These are phyloP conservation scores for Chalciporus chontae DNA, from an alignment of 768 basidiomycete species.

Conservation along the genomic window DNA sequence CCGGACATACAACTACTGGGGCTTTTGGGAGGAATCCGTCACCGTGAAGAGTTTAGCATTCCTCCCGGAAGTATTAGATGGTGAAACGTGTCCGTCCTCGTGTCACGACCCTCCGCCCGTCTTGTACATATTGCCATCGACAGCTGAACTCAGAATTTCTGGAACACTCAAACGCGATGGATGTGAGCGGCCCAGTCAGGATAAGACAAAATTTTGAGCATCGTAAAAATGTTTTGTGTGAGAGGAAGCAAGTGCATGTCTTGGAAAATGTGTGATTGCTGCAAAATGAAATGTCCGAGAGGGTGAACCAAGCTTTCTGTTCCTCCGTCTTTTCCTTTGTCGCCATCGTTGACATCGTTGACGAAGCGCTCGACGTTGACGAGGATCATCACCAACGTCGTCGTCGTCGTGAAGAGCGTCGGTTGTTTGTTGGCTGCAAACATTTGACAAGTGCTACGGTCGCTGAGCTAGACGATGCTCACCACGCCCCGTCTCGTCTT, in stretches of 20 bases:
- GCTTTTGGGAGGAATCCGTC: no score
- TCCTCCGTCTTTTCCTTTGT: conserved; percentile 7
- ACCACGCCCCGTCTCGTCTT: conserved; percentile 31
- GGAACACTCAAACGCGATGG: no score
- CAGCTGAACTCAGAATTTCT: neutral
- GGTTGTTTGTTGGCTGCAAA: conserved; percentile 32
- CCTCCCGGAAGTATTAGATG: neutral
- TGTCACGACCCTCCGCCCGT: neutral
- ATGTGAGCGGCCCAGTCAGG: no score
- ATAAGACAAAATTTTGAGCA: neutral
- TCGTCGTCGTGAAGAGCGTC: conserved; percentile 18
- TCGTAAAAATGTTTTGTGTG: neutral
- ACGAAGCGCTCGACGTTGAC: conserved; percentile 2
- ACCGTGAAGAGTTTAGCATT: no score
- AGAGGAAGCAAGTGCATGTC: neutral
- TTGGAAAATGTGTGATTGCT: neutral
- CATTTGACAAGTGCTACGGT: conserved; percentile 21
- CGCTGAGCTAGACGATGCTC: conserved; percentile 28
- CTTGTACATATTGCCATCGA: neutral
- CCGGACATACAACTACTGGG: neutral
- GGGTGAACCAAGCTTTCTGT: conserved; percentile 6
- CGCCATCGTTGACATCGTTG: conserved; percentile 6
- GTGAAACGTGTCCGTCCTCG: neutral
- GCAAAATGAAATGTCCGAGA: conserved; percentile 3
- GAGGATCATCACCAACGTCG: neutral